These are phyloP conservation scores for Pichia sp. DNA, from an alignment of 1,139 yeast species.

Conservation along the genomic window DNA sequence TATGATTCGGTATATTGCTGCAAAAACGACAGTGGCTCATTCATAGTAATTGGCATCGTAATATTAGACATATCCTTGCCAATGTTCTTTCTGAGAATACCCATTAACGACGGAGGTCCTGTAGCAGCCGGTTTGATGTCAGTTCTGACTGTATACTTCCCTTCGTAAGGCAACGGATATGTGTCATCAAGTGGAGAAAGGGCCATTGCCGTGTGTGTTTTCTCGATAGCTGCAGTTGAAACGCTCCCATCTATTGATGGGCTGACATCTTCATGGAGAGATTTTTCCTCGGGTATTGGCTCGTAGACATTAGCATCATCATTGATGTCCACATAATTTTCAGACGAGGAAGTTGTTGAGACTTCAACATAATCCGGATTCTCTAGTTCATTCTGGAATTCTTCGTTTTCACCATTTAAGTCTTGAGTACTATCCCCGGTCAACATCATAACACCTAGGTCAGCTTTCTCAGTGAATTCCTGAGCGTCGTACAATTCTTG, in stretches of 20 bases:
- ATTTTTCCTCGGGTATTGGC: too few species aligned
- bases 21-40: slow-evolving; percentile 81
- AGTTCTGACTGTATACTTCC: slow-evolving; percentile 45
- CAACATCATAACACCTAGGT: slow-evolving; percentile 28
- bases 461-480: slow-evolving; percentile 41
- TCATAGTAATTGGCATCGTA: slow-evolving; percentile 91
- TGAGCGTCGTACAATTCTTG: slow-evolving; percentile 65
- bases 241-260: too few species aligned
- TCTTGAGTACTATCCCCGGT: slow-evolving; percentile 9
- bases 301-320: too few species aligned
- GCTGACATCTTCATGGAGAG: too few species aligned
- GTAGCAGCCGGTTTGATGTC: slow-evolving; percentile 56
- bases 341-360: neutral
- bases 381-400: slow-evolving; percentile 3
- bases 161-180: slow-evolving; percentile 53
- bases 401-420: slow-evolving; percentile 1
- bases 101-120: slow-evolving; percentile 74
- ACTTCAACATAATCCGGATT: too few species aligned
- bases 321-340: too few species aligned
- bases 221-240: too few species aligned
- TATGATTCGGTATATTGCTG: slow-evolving; percentile 74
- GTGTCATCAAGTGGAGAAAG: too few species aligned
- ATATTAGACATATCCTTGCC: slow-evolving; percentile 84
- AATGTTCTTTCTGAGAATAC: slow-evolving; percentile 79
- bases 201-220: too few species aligned